Evolutionary conservation across 2,329 filamentous ascomycete species (phyloP).

Genomic region (Parascedosporium putredinis): DNA sequence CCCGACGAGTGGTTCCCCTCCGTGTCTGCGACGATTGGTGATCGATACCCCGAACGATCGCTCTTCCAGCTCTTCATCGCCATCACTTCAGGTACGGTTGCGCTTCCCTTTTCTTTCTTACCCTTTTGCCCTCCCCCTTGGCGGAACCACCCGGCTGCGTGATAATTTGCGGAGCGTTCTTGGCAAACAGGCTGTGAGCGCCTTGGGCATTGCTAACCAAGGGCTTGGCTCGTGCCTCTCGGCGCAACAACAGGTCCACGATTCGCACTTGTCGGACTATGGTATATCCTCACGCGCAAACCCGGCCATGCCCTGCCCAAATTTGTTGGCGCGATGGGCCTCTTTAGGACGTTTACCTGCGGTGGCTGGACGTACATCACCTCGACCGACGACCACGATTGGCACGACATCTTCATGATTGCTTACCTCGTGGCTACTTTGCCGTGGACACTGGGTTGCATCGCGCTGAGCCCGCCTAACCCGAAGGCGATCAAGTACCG

Average conservation of each 20-base stretch:
- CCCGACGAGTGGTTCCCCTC: conserved; percentile 95
- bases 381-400: conserved; percentile 94
- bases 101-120: not conserved
- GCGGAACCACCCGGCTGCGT: not conserved
- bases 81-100: conserved; percentile 66
- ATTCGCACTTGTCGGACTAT: conserved; percentile 81
- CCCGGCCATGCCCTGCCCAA: conserved; percentile 68
- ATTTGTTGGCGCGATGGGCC: conserved; percentile 66
- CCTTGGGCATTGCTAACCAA: not conserved
- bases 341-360: conserved; percentile 86
- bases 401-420: conserved; percentile 99
- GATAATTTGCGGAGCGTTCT: not conserved
- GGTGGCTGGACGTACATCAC: conserved; percentile 98
- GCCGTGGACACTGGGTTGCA: conserved; percentile 88
- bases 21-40: conserved; percentile 92
- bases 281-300: conserved; percentile 78
- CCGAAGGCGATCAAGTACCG: conserved; percentile 74
- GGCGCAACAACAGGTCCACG: conserved; percentile 56
- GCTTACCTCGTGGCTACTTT: conserved; percentile 90
- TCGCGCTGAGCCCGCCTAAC: conserved; percentile 79
- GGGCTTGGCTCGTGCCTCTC: not conserved
- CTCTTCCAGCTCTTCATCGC: conserved; percentile 98
- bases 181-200: not conserved
- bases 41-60: conserved; percentile 91
- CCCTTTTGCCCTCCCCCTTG: not conserved